These are phyloP conservation scores for Rhizopogon sp. DNA, from an alignment of 768 basidiomycete species.

Conservation along the genomic window DNA sequence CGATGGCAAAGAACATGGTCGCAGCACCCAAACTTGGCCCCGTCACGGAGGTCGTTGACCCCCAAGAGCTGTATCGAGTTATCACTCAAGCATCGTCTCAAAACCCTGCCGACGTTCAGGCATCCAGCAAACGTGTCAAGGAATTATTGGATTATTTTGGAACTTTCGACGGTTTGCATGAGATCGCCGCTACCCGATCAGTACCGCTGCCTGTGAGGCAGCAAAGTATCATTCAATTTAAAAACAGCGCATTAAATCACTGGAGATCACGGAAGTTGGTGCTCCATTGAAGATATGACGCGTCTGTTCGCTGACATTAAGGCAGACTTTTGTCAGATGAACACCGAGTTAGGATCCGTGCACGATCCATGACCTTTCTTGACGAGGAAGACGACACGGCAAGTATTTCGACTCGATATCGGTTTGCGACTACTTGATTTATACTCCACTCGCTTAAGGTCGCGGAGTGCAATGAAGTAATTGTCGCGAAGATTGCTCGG, in stretches of 20 bases:
- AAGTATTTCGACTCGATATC: constrained; percentile 10
- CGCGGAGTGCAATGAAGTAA: constrained; percentile 69
- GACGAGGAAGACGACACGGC: constrained; percentile 76
- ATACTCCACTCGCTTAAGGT: constrained; percentile 43
- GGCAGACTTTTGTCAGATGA: constrained; percentile 64
- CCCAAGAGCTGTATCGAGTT: constrained; percentile 62
- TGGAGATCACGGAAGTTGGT: constrained; percentile 78
- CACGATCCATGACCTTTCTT: constrained; percentile 59
- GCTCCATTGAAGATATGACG: neutral
- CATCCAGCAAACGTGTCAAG: constrained; percentile 58
- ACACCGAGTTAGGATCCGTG: constrained; percentile 60
- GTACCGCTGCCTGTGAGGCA: constrained; percentile 67
- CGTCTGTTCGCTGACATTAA: constrained; percentile 8
- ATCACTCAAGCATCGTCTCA: constrained; percentile 70
- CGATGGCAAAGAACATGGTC: constrained; percentile 15
- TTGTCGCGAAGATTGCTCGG: constrained; percentile 74
- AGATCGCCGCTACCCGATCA: constrained; percentile 59
- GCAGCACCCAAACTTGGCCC: constrained; percentile 2
- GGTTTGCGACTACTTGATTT: neutral
- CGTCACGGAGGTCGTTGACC: constrained; percentile 37
- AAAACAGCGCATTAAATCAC: constrained; percentile 67
- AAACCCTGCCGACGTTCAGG: constrained; percentile 45
- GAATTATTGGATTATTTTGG: constrained; percentile 64
- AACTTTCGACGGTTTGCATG: constrained; percentile 64
- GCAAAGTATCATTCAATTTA: constrained; percentile 86